Evolutionary conservation across 257 asterid species (phyloP), one percentile per base, ranked within the genome.

Genomic region (Plectranthus barbatus): DNA sequence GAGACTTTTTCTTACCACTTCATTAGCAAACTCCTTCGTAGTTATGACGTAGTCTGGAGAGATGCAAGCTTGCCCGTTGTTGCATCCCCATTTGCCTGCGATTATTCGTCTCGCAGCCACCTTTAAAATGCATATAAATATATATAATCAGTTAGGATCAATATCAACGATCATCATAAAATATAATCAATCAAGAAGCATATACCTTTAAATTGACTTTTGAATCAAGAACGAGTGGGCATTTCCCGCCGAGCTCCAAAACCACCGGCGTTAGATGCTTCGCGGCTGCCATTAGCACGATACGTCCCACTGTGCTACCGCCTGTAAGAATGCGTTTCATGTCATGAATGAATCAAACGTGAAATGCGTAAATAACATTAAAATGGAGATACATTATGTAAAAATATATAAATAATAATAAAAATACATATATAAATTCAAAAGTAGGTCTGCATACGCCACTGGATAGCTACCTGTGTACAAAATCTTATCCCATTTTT

Each of bases 231-330:
- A 92, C 79, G 10, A 61, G 81, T 0, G 99, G 97, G 51, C 83
- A 88, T 81, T 92, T 92, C 59, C 99, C 99, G 7, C 99, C 99
- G 3, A 92, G 95, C 84, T 89, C 99, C 80, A 92, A 77, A 50
- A 77, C 72, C 46, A 89, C 94, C 13, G 97, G 97, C 1, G 99
- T 92, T 15, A 92, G 92, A 80, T 92, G 91, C 79, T 86, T 92
- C 8, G 97, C 94, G 3, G 96, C 99, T 52, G 99, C 99, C 26
- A 91, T 72, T 72, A 85, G 60, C 10, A 92, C 82, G 17, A 88
- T 73, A 7, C 97, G 91, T n/a, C 90, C 99, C 62, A 92, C 97
- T 70, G 40, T 79, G 57, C 89, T 83, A 21, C 82, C 91, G 44
- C 98, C 98, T 92, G 31, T 12, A 56, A 15, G 17, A 6, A 0